These are phyloP conservation scores for Aspergillus bridgeri DNA, from an alignment of 495 filamentous ascomycete species.

Conservation along the genomic window DNA sequence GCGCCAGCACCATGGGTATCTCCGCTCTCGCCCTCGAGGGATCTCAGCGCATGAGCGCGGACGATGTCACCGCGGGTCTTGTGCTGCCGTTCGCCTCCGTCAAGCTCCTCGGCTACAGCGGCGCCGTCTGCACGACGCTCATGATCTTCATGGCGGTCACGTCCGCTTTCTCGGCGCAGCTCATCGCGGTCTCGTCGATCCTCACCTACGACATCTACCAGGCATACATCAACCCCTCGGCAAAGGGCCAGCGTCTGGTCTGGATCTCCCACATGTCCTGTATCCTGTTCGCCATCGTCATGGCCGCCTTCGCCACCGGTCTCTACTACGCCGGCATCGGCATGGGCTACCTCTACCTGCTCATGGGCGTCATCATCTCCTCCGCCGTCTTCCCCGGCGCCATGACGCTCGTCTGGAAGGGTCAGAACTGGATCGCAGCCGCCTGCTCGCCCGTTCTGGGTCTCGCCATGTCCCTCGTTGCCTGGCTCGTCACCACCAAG, in stretches of 20 bases:
- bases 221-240: slow-evolving; percentile 50
- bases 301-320: slow-evolving; percentile 81
- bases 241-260: slow-evolving; percentile 75
- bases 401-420: slow-evolving; percentile 76
- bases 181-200: slow-evolving; percentile 91
- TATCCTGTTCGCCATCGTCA: slow-evolving; percentile 71
- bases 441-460: slow-evolving; percentile 73
- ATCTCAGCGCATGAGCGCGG: slow-evolving; percentile 63
- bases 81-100: slow-evolving; percentile 88
- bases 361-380: slow-evolving; percentile 91
- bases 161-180: slow-evolving; percentile 79
- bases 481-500: slow-evolving; percentile 88
- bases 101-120: slow-evolving; percentile 83
- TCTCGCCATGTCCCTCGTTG: slow-evolving; percentile 69
- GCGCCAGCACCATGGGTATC: slow-evolving; percentile 91
- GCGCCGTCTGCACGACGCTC: slow-evolving; percentile 76
- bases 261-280: slow-evolving; percentile 80
- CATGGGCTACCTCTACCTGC: slow-evolving; percentile 76
- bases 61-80: slow-evolving; percentile 80
- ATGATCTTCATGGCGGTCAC: slow-evolving; percentile 98
- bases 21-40: slow-evolving; percentile 78
- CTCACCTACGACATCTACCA: slow-evolving; percentile 92
- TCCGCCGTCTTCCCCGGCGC: slow-evolving; percentile 81
- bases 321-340: slow-evolving; percentile 68
- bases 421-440: slow-evolving; percentile 77